Evolutionary conservation across 2,329 filamentous ascomycete genomes (phyloP).

Genomic region (Neonectria sp.): DNA sequence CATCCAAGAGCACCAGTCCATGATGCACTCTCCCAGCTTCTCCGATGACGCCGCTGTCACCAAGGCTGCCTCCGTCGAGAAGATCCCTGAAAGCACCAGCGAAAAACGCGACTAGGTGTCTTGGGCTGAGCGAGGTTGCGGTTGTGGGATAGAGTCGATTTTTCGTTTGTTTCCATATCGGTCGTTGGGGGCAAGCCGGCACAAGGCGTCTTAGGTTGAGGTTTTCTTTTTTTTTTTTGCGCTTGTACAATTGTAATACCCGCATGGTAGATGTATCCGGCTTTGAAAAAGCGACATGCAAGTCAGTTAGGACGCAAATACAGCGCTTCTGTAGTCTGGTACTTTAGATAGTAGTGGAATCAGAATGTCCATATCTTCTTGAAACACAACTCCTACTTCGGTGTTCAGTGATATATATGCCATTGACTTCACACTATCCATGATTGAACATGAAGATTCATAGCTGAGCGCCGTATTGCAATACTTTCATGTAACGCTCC

Average conservation of each 20-base stretch:
- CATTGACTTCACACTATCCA: background rate
- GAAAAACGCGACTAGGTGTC: slow-evolving; percentile 34
- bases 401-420: background rate
- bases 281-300: slow-evolving; percentile 42
- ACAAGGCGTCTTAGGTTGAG: slow-evolving; percentile 44
- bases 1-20: slow-evolving; percentile 74
- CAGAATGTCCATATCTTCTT: slow-evolving; percentile 35
- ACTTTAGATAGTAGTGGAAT: slow-evolving; percentile 36
- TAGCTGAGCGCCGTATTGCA: background rate
- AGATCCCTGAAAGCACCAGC: slow-evolving; percentile 31
- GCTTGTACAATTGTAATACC: slow-evolving; percentile 43
- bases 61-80: slow-evolving; percentile 43
- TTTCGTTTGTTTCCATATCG: slow-evolving; percentile 29
- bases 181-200: slow-evolving; percentile 44
- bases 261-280: slow-evolving; percentile 40
- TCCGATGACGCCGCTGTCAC: slow-evolving; percentile 43
- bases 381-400: background rate
- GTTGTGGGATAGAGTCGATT: slow-evolving; percentile 25
- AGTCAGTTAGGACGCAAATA: slow-evolving; percentile 37
- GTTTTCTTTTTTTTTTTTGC: slow-evolving; percentile 27
- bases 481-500: background rate
- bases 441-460: background rate
- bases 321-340: slow-evolving; percentile 35
- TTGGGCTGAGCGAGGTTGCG: background rate
- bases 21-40: slow-evolving; percentile 52